phyloP scores from a whole-genome alignment of 441 rosid species.

The Corymbia citriodora region DNA sequence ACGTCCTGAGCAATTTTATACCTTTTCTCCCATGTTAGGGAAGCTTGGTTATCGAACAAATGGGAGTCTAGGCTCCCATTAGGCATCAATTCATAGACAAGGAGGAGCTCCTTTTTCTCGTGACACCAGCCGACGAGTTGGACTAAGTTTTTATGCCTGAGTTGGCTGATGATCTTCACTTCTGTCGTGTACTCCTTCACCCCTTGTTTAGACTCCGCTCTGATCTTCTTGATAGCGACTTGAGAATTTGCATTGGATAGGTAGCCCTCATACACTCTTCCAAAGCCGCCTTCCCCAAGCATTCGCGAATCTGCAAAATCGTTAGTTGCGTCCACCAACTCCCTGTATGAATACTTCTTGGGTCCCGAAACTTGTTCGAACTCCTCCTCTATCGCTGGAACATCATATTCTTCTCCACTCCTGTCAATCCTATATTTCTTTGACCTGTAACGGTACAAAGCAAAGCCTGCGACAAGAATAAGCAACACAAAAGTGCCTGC shows the following conservation, averaged over 20 bases:
- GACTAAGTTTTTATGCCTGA: too few species aligned
- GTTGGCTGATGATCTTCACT: too few species aligned
- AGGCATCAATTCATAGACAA: slow-evolving; percentile 27
- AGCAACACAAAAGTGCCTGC: too few species aligned
- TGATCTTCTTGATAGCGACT: slow-evolving; percentile 30
- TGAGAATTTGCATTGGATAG: neutral
- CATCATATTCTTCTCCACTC: neutral
- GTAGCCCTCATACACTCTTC: slow-evolving; percentile 28
- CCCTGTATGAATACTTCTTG: slow-evolving; percentile 13
- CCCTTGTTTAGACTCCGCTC: slow-evolving; percentile 8
- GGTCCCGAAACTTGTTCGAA: slow-evolving; percentile 15
- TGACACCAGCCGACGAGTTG: too few species aligned
- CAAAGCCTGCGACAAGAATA: too few species aligned
- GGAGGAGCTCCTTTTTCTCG: neutral
- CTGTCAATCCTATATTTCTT: neutral
- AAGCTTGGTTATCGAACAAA: slow-evolving; percentile 4
- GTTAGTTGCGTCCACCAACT: slow-evolving; percentile 21
- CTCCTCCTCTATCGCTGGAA: neutral
- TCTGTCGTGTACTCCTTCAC: slow-evolving; percentile 10
- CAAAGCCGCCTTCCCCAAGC: slow-evolving; percentile 26
- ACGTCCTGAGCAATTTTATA: slow-evolving; percentile 18
- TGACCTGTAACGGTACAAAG: too few species aligned
- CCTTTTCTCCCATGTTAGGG: slow-evolving; percentile 15
- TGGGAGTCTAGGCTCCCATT: slow-evolving; percentile 27
- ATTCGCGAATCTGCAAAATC: slow-evolving; percentile 16